Evolutionary conservation across 768 basidiomycete genomes (phyloP).

Genomic region (Amanita pallidorosea): DNA sequence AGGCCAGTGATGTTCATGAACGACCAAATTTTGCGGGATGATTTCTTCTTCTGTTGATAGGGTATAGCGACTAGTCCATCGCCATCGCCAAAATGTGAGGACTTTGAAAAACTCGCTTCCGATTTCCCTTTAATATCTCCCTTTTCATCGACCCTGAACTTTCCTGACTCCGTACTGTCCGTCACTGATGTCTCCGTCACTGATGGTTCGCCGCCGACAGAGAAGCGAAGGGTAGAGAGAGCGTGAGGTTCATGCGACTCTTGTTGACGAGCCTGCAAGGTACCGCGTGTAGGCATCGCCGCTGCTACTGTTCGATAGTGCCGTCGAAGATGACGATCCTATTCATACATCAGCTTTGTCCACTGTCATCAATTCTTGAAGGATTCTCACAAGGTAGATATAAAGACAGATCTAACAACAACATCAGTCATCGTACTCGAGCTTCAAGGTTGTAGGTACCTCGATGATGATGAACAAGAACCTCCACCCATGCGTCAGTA

Average conservation of each 20-base stretch:
- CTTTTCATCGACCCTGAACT: neutral
- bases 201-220: neutral
- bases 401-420: neutral
- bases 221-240: neutral
- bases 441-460: slow-evolving; percentile 10
- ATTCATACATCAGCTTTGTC: neutral
- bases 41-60: too few species aligned
- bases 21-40: neutral
- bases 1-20: neutral
- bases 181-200: neutral
- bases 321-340: slow-evolving; percentile 1
- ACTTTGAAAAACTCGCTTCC: too few species aligned
- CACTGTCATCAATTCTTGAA: neutral
- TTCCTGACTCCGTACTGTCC: neutral
- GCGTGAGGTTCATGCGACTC: neutral
- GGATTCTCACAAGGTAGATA: slow-evolving; percentile 2
- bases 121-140: neutral
- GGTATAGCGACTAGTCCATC: neutral
- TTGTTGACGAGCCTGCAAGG: neutral
- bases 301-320: neutral
- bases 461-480: slow-evolving; percentile 9
- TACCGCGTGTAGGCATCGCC: neutral
- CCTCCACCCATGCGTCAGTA: slow-evolving; percentile 8
- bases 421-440: neutral
- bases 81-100: too few species aligned